Evolutionary conservation across 2,329 filamentous ascomycete species (phyloP).

Genomic region (Fusarium nygamai): DNA sequence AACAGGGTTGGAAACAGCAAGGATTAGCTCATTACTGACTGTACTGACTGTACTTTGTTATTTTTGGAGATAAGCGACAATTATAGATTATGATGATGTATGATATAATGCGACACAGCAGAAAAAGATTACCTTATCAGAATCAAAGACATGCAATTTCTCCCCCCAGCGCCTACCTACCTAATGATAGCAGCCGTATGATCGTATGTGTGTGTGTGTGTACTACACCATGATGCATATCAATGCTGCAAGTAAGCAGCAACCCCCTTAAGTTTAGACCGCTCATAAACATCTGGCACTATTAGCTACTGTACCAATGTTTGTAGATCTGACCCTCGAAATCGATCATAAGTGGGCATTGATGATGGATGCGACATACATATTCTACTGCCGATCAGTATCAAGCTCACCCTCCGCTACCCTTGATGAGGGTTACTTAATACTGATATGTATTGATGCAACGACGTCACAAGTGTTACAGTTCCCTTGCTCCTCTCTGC

Average conservation of each 20-base stretch:
- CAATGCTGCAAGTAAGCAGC: background rate
- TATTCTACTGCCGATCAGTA: constrained; percentile 12
- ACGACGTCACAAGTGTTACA: background rate
- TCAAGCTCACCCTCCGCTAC: constrained; percentile 2
- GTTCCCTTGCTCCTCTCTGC: background rate
- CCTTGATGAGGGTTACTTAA: background rate
- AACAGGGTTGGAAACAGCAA: background rate
- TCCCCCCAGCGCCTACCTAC: background rate
- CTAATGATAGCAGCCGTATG: no score
- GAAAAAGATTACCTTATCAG: background rate
- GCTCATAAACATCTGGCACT: constrained; percentile 2
- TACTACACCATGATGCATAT: background rate
- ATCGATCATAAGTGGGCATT: constrained; percentile 14
- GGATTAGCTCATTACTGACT: background rate
- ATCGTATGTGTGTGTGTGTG: no score
- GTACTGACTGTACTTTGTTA: background rate
- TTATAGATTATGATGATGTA: constrained; percentile 37
- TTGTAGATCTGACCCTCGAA: constrained; percentile 15
- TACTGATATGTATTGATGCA: background rate
- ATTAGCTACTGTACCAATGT: background rate
- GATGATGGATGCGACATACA: constrained; percentile 27
- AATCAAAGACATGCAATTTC: background rate
- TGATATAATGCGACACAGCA: constrained; percentile 24
- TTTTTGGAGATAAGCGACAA: background rate
- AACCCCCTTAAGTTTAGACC: background rate